These are phyloP conservation scores for Oryza coarctata DNA, from an alignment of 176 grass and related monocot genomes.

Conservation along the genomic window DNA sequence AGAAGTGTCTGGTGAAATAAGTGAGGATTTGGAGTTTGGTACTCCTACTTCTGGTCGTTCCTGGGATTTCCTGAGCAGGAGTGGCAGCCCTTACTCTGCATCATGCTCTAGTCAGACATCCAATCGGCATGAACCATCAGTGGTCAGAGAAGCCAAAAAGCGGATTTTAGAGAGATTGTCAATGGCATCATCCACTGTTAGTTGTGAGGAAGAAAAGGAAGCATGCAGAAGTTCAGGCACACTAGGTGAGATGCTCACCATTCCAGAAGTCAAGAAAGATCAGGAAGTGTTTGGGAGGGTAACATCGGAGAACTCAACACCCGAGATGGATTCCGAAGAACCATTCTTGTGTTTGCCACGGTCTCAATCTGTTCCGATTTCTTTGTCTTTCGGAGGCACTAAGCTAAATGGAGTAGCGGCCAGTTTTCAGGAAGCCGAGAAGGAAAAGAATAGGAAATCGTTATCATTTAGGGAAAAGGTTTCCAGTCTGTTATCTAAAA, in stretches of 20 bases:
- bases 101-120: slow-evolving; percentile 65
- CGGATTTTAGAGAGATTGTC: slow-evolving; percentile 84
- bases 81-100: slow-evolving; percentile 67
- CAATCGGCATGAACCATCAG: slow-evolving; percentile 52
- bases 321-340: slow-evolving; percentile 40
- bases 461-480: slow-evolving; percentile 77
- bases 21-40: slow-evolving; percentile 64
- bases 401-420: slow-evolving; percentile 29
- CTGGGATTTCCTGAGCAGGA: slow-evolving; percentile 73
- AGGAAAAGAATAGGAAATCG: slow-evolving; percentile 52
- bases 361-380: slow-evolving; percentile 71
- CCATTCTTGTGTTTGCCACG: slow-evolving; percentile 53
- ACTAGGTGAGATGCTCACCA: slow-evolving; percentile 88
- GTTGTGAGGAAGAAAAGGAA: slow-evolving; percentile 55
- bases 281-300: slow-evolving; percentile 36
- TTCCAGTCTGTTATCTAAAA: slow-evolving; percentile 80
- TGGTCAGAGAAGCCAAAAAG: slow-evolving; percentile 82
- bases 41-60: slow-evolving; percentile 67
- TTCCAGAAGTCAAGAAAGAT: slow-evolving; percentile 55
- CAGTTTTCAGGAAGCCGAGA: slow-evolving; percentile 45
- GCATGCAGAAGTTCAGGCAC: slow-evolving; percentile 56
- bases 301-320: slow-evolving; percentile 20
- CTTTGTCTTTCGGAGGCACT: slow-evolving; percentile 44
- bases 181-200: slow-evolving; percentile 53
- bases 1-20: slow-evolving; percentile 59